Conservation (phyloP, 2,329 filamentous ascomycete genomes). For the Colletotrichum plurivorum region DNA sequence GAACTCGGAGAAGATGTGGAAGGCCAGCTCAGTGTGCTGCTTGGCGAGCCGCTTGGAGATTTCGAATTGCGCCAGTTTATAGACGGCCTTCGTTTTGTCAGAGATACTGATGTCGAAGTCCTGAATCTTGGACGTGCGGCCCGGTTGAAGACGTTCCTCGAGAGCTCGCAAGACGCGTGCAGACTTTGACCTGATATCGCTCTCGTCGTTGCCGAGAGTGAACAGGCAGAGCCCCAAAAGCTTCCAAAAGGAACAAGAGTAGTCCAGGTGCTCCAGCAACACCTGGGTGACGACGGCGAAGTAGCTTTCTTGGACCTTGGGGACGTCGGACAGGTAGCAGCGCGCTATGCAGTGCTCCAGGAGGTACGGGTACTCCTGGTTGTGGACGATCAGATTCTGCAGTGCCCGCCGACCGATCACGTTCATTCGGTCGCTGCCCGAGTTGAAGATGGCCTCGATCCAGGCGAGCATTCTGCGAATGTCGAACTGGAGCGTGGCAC, state of each 20-base stretch:
- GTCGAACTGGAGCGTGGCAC: constrained; percentile 91
- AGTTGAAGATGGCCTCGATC: constrained; percentile 96
- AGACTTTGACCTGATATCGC: constrained; percentile 90
- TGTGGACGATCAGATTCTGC: constrained; percentile 91
- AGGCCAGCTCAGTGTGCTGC: constrained; percentile 90
- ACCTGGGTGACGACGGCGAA: constrained; percentile 94
- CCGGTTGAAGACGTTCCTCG: constrained; percentile 82
- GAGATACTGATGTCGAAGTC: constrained; percentile 99
- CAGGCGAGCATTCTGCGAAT: constrained; percentile 92
- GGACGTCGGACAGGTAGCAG: constrained; percentile 86
- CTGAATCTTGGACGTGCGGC: constrained; percentile 87
- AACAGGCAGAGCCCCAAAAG: constrained; percentile 90
- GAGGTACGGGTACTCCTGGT: constrained; percentile 87
- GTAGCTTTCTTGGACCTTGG: constrained; percentile 93
- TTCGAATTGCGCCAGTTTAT: constrained; percentile 97
- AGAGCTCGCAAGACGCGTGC: constrained; percentile 84
- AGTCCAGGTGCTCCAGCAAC: constrained; percentile 85
- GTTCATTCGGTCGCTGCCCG: constrained; percentile 91
- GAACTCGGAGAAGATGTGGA: constrained; percentile 96
- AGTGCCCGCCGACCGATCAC: constrained; percentile 89
- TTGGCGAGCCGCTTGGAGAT: constrained; percentile 92
- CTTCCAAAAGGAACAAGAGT: constrained; percentile 91
- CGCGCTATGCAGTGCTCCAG: constrained; percentile 91
- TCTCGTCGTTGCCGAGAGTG: constrained; percentile 92
- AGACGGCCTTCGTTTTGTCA: constrained; percentile 97